Evolutionary conservation across 148 eudicot species (phyloP).

Genomic region (Rhododendron griersonianum): DNA sequence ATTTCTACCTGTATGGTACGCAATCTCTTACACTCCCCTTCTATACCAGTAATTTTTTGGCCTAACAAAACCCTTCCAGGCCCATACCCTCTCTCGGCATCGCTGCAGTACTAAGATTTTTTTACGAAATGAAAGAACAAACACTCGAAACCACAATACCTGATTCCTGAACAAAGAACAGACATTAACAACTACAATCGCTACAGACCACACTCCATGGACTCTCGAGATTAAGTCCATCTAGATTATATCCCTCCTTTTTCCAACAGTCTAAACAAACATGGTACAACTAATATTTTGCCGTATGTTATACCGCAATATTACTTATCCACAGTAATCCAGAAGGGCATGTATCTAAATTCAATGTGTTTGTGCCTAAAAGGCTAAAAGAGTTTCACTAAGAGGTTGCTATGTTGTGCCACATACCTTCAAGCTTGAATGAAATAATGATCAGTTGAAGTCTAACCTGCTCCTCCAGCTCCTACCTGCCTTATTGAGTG

Average conservation of each 20-base stretch:
- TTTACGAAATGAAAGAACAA: background rate
- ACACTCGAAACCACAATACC: background rate
- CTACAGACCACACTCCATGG: background rate
- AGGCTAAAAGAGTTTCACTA: background rate
- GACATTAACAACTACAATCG: background rate
- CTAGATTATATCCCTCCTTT: background rate
- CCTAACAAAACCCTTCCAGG: background rate
- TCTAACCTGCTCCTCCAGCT: background rate
- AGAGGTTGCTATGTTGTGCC: background rate
- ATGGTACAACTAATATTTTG: background rate
- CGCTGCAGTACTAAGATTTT: background rate
- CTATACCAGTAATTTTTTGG: background rate
- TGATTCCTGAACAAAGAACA: background rate
- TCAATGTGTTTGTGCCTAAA: background rate
- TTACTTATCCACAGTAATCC: background rate
- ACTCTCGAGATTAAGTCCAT: background rate
- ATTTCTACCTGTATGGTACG: slow-evolving; percentile 36
- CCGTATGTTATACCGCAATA: background rate
- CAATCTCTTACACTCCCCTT: background rate
- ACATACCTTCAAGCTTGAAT: background rate
- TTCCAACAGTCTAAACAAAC: background rate
- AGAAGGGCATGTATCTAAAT: background rate
- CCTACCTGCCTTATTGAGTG: background rate
- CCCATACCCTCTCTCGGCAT: background rate
- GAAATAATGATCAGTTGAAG: background rate